Evolutionary conservation across 345 rosid genomes (phyloP).

Genomic region (Eucalyptus tenuipes): DNA sequence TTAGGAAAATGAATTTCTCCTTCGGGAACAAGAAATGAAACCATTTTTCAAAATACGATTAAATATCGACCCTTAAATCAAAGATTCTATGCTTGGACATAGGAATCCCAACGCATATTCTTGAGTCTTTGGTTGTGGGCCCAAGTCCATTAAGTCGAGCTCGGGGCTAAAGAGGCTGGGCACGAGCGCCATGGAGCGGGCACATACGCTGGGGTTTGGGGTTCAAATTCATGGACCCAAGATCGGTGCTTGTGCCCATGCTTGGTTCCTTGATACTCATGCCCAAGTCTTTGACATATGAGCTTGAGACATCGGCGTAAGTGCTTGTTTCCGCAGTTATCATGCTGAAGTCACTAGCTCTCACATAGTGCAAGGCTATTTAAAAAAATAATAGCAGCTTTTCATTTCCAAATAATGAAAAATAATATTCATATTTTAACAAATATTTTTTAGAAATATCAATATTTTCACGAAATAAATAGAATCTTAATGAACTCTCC

Average conservation of each 20-base stretch:
- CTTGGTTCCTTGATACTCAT: background rate
- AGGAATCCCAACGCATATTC: background rate
- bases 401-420: background rate
- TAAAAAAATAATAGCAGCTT: background rate
- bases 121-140: background rate
- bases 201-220: background rate
- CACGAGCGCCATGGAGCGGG: background rate
- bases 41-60: background rate
- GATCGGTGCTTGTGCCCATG: accelerated
- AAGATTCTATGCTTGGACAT: background rate
- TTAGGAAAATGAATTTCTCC: background rate
- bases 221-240: background rate
- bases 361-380: accelerated
- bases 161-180: accelerated
- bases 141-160: background rate
- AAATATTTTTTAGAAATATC: no score
- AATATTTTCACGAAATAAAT: no score
- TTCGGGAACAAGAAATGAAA: background rate
- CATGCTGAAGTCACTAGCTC: background rate
- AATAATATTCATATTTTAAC: no score
- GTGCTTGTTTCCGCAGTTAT: accelerated
- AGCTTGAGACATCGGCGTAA: background rate
- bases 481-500: no score
- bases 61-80: accelerated
- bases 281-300: background rate